Percentiles rank a stretch among this genome's conserved stretches.
These are phyloP conservation scores for Gossypium schwendimanii DNA, from an alignment of 441 rosid species.

Conservation along the genomic window DNA sequence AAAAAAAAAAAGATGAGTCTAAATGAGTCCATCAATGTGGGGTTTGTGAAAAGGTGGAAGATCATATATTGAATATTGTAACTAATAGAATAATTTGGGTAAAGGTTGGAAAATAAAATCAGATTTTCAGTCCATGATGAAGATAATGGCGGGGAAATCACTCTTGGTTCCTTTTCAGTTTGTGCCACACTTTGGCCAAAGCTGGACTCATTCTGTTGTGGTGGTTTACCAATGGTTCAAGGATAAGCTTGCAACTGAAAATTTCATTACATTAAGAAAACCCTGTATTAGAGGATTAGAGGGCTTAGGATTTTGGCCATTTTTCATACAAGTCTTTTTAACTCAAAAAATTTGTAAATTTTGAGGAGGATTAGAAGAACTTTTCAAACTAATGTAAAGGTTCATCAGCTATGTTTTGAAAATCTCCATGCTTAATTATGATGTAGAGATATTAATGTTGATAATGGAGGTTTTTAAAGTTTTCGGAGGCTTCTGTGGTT, in stretches of 20 bases:
- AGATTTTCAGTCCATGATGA: not conserved
- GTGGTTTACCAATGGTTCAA: not conserved
- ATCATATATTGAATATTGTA: not conserved
- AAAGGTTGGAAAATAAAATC: not conserved
- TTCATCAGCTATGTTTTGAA: not conserved
- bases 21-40: not conserved
- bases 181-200: not conserved
- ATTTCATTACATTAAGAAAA: not conserved
- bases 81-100: not conserved
- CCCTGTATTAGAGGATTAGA: not conserved
- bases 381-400: not conserved
- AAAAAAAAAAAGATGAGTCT: not conserved
- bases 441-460: not conserved
- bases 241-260: not conserved
- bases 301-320: not conserved
- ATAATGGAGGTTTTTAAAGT: not conserved
- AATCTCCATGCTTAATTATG: not conserved
- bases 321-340: not conserved
- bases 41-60: slow-evolving; percentile 3
- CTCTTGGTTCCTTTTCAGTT: not conserved
- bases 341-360: not conserved
- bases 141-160: not conserved
- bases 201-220: not conserved
- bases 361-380: not conserved
- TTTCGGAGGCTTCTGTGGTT: not conserved